Evolutionary conservation across 1,139 yeast species (phyloP).

Genomic region (Maudiozyma humilis): DNA sequence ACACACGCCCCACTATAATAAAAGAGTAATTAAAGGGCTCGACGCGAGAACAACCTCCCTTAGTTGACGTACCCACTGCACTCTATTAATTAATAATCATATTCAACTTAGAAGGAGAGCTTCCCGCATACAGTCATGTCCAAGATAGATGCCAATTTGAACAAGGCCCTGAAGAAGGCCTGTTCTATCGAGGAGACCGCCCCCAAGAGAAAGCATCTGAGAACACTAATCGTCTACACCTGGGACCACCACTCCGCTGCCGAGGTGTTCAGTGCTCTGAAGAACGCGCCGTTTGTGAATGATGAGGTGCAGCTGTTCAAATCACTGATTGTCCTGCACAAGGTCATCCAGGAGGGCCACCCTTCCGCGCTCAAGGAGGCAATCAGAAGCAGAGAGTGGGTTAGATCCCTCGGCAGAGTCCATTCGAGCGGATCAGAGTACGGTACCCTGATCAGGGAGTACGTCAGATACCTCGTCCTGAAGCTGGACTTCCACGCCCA

Average conservation of each 20-base stretch:
- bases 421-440: conserved; percentile 39
- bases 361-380: conserved; percentile 78
- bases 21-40: no score
- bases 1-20: no score
- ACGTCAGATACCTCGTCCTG: conserved; percentile 58
- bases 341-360: conserved; percentile 95
- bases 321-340: conserved; percentile 80
- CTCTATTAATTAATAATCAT: no score
- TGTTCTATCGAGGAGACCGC: conserved; percentile 82
- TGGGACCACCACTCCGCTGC: conserved; percentile 91
- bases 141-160: conserved; percentile 37
- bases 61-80: no score
- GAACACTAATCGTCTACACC: conserved; percentile 88
- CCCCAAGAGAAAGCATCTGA: conserved; percentile 90
- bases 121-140: conserved; percentile 1
- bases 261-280: conserved; percentile 68
- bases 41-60: no score
- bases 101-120: background rate
- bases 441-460: conserved; percentile 69
- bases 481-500: conserved; percentile 77
- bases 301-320: conserved; percentile 83
- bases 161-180: conserved; percentile 74
- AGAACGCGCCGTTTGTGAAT: conserved; percentile 68
- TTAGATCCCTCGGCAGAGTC: conserved; percentile 42
- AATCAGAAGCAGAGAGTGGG: conserved; percentile 60